Evolutionary conservation across 2,329 filamentous ascomycete genomes (phyloP).

Genomic region (Fusarium piperis): DNA sequence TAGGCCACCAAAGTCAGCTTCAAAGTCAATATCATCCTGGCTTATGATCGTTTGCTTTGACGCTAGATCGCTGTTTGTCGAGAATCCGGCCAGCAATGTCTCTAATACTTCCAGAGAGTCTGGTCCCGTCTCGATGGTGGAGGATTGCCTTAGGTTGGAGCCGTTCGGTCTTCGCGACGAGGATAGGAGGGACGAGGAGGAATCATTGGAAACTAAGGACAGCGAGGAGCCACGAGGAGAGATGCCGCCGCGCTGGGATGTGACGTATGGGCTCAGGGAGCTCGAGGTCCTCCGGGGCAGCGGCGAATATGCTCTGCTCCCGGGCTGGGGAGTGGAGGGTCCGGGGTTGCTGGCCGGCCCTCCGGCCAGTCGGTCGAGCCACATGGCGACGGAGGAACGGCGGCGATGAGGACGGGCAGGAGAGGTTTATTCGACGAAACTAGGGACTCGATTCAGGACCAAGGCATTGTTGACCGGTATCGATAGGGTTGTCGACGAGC

Average conservation of each 20-base stretch:
- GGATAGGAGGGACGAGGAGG: slow-evolving; percentile 76
- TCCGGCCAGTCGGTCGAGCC: slow-evolving; percentile 85
- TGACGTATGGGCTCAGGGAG: slow-evolving; percentile 74
- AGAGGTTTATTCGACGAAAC: slow-evolving; percentile 8
- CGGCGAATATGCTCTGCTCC: slow-evolving; percentile 77
- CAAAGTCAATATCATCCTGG: slow-evolving; percentile 66
- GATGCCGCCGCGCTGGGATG: slow-evolving; percentile 73
- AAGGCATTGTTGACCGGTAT: slow-evolving; percentile 21
- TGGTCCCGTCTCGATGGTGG: slow-evolving; percentile 61
- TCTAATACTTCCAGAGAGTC: slow-evolving; percentile 78
- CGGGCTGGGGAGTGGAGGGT: slow-evolving; percentile 68
- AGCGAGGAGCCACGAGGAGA: slow-evolving; percentile 80
- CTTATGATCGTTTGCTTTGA: slow-evolving; percentile 45
- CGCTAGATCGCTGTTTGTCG: slow-evolving; percentile 19
- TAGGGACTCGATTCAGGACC: neutral
- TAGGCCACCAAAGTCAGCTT: slow-evolving; percentile 82
- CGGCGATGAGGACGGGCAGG: slow-evolving; percentile 1
- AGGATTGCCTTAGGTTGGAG: slow-evolving; percentile 70
- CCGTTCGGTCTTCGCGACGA: slow-evolving; percentile 73
- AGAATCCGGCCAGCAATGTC: slow-evolving; percentile 52
- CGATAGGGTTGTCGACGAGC: slow-evolving; percentile 4
- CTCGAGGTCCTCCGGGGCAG: slow-evolving; percentile 73
- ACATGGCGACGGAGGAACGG: slow-evolving; percentile 66
- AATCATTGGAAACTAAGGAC: slow-evolving; percentile 81
- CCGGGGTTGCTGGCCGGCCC: slow-evolving; percentile 68